Evolutionary conservation across 768 basidiomycete genomes (phyloP), one percentile per base, ranked within the genome.

Genomic region (Rhodotorula kratochvilovae): DNA sequence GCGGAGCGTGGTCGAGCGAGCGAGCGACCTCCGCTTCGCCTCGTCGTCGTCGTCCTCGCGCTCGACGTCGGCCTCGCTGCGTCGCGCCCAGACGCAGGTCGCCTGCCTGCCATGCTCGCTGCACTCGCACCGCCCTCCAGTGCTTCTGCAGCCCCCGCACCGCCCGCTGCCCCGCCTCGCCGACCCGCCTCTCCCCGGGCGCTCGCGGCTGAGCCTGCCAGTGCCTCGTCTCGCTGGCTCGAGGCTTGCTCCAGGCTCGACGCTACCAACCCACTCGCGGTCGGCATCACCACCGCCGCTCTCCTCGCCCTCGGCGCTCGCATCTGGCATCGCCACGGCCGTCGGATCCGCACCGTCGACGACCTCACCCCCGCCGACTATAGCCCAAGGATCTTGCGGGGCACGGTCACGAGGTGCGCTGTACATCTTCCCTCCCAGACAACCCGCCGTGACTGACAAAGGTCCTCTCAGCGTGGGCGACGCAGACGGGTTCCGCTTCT

Each of bases 401-500:
- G 93, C 6, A 81, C 87, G 10, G 92, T 66, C 11, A 33, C 33
- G 0, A 35, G 56, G 43, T 61, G 16, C 42, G 42, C 93, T n/a
- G n/a, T n/a, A n/a, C n/a, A n/a, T n/a, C n/a, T n/a, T n/a, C n/a
- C n/a, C n/a, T n/a, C n/a, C n/a, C n/a, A n/a, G n/a, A n/a, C n/a
- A n/a, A n/a, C n/a, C n/a, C n/a, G n/a, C n/a, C n/a, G n/a, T n/a
- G 39, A 29, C 57, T 15, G 39, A 39, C 39, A 39, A 6, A 6
- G 13, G 6, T 39, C 39, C 39, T 39, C 39, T 13, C 57, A 58
- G 57, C 42, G 57, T 58, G 25, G 90, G 90, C 6, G 91, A 93
- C 77, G 87, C 85, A 21, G 94, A 97, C 80, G 91, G 91, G 77
- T 93, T 95, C 79, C 83, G 90, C 36, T 61, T 98, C 42, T 96